Evolutionary conservation across 441 rosid species (phyloP).

Genomic region (Populus trichocarpa): DNA sequence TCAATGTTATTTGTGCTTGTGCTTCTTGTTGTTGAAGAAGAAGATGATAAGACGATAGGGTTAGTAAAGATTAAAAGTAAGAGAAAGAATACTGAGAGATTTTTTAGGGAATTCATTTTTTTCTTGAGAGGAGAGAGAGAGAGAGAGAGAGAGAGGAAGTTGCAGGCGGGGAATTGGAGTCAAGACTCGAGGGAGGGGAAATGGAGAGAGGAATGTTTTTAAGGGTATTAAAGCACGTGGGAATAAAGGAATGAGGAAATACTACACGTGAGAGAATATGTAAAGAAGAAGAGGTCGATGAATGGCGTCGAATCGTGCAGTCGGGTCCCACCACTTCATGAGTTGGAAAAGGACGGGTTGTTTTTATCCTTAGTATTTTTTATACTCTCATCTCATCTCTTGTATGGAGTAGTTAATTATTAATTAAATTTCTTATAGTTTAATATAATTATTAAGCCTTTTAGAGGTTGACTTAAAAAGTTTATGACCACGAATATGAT

Average conservation of each 20-base stretch:
- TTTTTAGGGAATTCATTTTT: conserved; percentile 24
- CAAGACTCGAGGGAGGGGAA: neutral
- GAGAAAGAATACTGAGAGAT: conserved; percentile 5
- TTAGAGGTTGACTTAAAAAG: neutral
- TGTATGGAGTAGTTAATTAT: neutral
- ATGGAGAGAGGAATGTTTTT: neutral
- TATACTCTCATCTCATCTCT: neutral
- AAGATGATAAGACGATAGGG: neutral
- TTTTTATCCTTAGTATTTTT: neutral
- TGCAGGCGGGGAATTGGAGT: neutral
- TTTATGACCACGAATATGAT: neutral
- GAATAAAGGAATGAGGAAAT: conserved; percentile 8
- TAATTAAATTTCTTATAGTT: too few species aligned
- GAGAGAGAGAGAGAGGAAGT: neutral
- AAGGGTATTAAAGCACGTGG: conserved; percentile 47
- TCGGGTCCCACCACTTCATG: conserved; percentile 26
- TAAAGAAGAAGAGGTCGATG: neutral
- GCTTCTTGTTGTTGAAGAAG: conserved; percentile 2
- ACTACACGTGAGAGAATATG: conserved; percentile 33
- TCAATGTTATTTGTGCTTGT: neutral
- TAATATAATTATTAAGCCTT: neutral
- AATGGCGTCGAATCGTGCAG: conserved; percentile 16
- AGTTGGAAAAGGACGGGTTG: neutral
- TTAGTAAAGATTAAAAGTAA: neutral
- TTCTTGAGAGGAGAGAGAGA: neutral